Base-by-base conservation (phyloP, 495 filamentous ascomycete species). In the Neurospora sp. region DNA sequence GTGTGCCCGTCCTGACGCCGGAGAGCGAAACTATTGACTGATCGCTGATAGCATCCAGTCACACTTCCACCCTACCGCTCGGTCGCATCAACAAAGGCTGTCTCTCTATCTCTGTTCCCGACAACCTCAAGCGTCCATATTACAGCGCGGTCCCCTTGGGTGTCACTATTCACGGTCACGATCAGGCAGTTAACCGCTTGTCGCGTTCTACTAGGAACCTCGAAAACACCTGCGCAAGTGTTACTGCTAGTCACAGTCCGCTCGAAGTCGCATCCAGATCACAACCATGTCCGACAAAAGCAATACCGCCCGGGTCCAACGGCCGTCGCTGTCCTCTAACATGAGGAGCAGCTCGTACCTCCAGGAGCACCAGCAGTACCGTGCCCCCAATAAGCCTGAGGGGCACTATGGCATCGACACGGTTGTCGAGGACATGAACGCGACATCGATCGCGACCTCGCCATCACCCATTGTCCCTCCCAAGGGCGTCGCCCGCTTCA, bases 321-420 rank as follows among this genome's bases (percentile, higher is more conserved):
- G 86, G 35, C 86, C 86, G 9, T 83, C 82, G 69, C 76, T 88
- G 74, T 81, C 80, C 38, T 75, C 79, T 27, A 76, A 80, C 27
- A 85, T 92, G 84, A 87, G 89, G 71, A 90, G 89, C 81, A 86
- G 86, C 75, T 92, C 90, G 41, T 92, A 90, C 80, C 85, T 93
- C 42, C 84, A 88, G 69, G 90, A 92, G 71, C 90, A 92, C 73
- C 90, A 92, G 76, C 91, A 93, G 74, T 93, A 93, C 75, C 91
- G 90, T 70, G 87, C 90, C 12, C 87, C 88, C 14, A 83, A 83
- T 73, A 81, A 82, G 74, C 80, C 78, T 31, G 86, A 87, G 68
- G 82, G 78, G 71, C 84, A 86, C 73, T 84, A 87, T 75, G 85
- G 83, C 35, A 87, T 87, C 69, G 86, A 87, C 73, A 86, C 84